phyloP scores from a whole-genome alignment of 805 yeast genomes.

The Starmerella riodocensis region DNA sequence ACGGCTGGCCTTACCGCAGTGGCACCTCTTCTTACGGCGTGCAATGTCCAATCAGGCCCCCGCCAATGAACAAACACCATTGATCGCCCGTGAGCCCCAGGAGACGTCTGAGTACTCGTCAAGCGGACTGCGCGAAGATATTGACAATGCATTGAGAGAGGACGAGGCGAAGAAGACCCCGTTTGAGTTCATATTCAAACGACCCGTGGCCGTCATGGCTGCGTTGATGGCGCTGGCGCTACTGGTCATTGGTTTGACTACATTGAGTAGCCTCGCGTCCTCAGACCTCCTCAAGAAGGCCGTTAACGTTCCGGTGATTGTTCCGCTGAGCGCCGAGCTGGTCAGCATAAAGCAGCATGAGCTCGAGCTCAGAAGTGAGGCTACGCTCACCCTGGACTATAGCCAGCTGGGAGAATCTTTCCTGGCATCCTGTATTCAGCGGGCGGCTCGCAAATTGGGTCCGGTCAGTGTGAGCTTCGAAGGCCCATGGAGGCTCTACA shows the following conservation, averaged over 20 bases:
- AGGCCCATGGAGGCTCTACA: conserved; percentile 1
- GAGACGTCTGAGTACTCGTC: too few species aligned
- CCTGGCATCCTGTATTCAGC: background rate
- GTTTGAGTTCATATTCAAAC: conserved; percentile 8
- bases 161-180: conserved; percentile 14
- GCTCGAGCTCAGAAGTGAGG: conserved; percentile 1
- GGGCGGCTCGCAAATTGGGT: conserved; percentile 3
- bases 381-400: conserved; percentile 8
- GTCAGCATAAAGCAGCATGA: background rate
- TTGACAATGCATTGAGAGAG: conserved; percentile 15
- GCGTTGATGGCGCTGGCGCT: conserved; percentile 14
- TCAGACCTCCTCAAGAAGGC: conserved; percentile 1
- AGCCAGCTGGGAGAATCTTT: conserved; percentile 1
- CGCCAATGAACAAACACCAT: conserved; percentile 1
- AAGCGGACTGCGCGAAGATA: too few species aligned
- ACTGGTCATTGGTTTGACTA: conserved; percentile 2
- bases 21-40: too few species aligned
- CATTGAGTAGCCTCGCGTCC: conserved; percentile 1
- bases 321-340: conserved; percentile 3
- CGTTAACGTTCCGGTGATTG: conserved; percentile 4
- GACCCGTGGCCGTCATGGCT: conserved; percentile 15
- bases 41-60: background rate
- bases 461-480: conserved; percentile 2
- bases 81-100: background rate
- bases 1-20: too few species aligned